Percentiles rank a stretch among this genome's conserved stretches.
Conservation (phyloP, 495 filamentous ascomycete species). For the Jackrogersella minutella region DNA sequence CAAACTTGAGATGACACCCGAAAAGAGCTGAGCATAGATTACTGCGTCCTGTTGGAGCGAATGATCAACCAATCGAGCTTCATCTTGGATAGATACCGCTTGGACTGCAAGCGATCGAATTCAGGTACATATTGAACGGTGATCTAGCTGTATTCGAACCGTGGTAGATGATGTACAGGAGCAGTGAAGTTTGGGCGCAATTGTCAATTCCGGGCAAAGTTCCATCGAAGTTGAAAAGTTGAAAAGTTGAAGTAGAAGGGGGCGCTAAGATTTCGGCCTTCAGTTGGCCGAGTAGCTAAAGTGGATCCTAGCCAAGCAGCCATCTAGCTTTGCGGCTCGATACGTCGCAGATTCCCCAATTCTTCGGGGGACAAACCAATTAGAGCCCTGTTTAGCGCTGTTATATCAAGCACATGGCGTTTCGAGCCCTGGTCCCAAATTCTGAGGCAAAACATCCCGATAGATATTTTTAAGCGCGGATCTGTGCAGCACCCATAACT, state of each 20-base stretch:
- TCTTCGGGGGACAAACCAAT: constrained; percentile 25
- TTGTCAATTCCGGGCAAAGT: constrained; percentile 4
- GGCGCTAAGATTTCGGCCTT: constrained; percentile 32
- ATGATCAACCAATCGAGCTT: constrained; percentile 28
- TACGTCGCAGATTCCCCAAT: constrained; percentile 37
- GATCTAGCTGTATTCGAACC: neutral
- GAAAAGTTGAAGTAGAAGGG: constrained; percentile 14
- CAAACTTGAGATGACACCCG: constrained; percentile 30
- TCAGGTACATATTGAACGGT: neutral
- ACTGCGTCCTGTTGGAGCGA: constrained; percentile 11
- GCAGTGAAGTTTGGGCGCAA: neutral
- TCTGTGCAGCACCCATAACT: constrained; percentile 30
- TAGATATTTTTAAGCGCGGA: constrained; percentile 37
- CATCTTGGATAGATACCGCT: constrained; percentile 15
- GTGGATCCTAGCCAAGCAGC: constrained; percentile 17
- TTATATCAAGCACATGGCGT: constrained; percentile 42
- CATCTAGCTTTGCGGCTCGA: constrained; percentile 43
- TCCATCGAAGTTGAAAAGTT: constrained; percentile 24
- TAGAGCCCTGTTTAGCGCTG: neutral
- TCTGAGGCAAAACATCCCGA: constrained; percentile 44
- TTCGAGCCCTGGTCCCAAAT: constrained; percentile 35
- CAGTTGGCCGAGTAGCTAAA: constrained; percentile 32
- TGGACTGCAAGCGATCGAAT: constrained; percentile 18
- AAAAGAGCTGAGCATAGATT: constrained; percentile 15
- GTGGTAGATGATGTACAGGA: neutral